These are phyloP conservation scores for Phytophthora pinifolia DNA, from an alignment of 352 stramenopile species.

Conservation along the genomic window DNA sequence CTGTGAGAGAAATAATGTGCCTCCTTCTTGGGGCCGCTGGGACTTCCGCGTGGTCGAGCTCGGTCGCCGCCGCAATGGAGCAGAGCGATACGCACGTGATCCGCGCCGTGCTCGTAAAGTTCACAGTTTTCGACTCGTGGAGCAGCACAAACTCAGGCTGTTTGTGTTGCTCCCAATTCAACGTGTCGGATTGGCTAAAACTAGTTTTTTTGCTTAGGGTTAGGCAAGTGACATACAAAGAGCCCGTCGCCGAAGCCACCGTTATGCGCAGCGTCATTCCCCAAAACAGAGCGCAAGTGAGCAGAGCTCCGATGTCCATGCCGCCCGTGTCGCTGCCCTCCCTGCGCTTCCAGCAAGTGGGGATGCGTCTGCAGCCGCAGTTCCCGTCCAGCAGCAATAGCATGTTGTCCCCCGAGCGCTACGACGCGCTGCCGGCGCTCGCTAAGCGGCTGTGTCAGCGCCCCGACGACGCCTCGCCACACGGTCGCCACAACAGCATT, in stretches of 20 bases:
- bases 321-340: constrained; percentile 22
- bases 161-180: neutral
- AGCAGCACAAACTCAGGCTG: too few relatives aligned
- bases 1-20: neutral
- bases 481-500: neutral
- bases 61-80: too few relatives aligned
- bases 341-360: constrained; percentile 14
- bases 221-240: constrained; percentile 3
- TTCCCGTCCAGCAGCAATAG: constrained; percentile 7
- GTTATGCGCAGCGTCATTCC: constrained; percentile 7
- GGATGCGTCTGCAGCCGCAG: constrained; percentile 11
- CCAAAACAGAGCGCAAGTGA: constrained; percentile 3
- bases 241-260: neutral
- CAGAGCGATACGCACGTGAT: too few relatives aligned
- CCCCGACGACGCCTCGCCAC: neutral
- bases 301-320: neutral
- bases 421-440: constrained; percentile 6
- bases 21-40: too few relatives aligned
- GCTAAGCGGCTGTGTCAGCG: constrained; percentile 15
- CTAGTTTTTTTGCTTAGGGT: neutral
- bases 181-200: too few relatives aligned
- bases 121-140: too few relatives aligned
- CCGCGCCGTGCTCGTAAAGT: too few relatives aligned
- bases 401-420: neutral
- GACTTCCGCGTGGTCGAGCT: too few relatives aligned